Evolutionary conservation across 192 early-diverging fungal genomes (phyloP).

Genomic region (Rhizophagus sp.): DNA sequence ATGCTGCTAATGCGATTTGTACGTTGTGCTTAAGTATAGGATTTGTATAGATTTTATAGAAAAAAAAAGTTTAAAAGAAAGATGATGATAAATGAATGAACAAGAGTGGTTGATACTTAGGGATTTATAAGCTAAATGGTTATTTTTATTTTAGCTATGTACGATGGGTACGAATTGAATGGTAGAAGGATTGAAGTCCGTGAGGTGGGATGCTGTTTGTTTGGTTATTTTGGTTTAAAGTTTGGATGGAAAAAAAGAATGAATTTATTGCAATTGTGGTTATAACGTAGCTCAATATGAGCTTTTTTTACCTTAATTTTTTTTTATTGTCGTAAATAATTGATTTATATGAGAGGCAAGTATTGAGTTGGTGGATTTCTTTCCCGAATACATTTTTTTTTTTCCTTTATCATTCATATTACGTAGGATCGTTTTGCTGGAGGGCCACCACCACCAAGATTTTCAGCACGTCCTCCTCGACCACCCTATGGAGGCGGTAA

Average conservation of each 20-base stretch:
- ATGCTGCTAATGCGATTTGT: constrained; percentile 76
- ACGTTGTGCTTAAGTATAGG: constrained; percentile 39
- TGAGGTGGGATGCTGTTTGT: constrained; percentile 58
- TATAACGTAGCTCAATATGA: background rate
- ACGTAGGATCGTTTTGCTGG: constrained; percentile 38
- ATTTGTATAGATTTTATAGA: constrained; percentile 4
- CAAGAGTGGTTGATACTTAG: constrained; percentile 4
- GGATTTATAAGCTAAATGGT: constrained; percentile 21
- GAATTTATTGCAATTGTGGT: constrained; percentile 1
- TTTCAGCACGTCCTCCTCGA: constrained; percentile 24
- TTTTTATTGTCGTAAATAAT: background rate
- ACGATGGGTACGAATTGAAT: constrained; percentile 78
- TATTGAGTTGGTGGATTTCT: constrained; percentile 32
- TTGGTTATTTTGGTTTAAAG: constrained; percentile 26
- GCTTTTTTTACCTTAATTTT: constrained; percentile 8
- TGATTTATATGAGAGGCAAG: constrained; percentile 1
- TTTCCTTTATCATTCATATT: constrained; percentile 9
- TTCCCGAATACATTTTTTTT: constrained; percentile 24
- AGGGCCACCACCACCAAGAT: constrained; percentile 34
- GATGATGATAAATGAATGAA: background rate
- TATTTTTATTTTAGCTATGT: constrained; percentile 65
- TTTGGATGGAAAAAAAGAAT: constrained; percentile 19
- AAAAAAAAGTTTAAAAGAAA: background rate
- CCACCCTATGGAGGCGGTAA: constrained; percentile 6
- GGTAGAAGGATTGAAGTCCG: constrained; percentile 77